Percentiles rank a stretch among this genome's conserved stretches.
Evolutionary conservation across 805 yeast species (phyloP).

Genomic region (Hanseniaspora guilliermondii): DNA sequence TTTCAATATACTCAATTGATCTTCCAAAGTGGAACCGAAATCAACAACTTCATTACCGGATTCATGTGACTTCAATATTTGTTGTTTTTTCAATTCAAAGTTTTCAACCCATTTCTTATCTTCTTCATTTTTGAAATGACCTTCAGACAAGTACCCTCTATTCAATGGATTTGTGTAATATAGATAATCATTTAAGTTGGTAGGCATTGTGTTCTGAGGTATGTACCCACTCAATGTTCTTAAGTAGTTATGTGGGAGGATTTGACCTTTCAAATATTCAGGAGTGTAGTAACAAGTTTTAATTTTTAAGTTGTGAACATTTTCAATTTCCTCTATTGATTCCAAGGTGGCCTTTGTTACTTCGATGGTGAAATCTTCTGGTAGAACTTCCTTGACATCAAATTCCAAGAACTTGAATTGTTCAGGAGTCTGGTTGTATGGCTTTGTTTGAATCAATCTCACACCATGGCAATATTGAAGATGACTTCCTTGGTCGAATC

Average conservation of each 20-base stretch:
- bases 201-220: slow-evolving; percentile 80
- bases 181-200: slow-evolving; percentile 63
- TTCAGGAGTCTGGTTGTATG: slow-evolving; percentile 73
- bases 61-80: background rate
- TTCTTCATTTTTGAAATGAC: slow-evolving; percentile 20
- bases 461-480: slow-evolving; percentile 6
- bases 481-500: slow-evolving; percentile 30
- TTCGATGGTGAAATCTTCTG: slow-evolving; percentile 43
- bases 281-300: slow-evolving; percentile 59
- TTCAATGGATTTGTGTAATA: slow-evolving; percentile 59
- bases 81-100: slow-evolving; percentile 2
- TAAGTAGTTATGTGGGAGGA: slow-evolving; percentile 59
- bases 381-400: slow-evolving; percentile 19
- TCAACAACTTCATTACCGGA: background rate
- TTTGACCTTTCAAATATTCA: slow-evolving; percentile 60
- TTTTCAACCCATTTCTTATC: slow-evolving; percentile 19
- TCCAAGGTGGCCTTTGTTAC: slow-evolving; percentile 67
- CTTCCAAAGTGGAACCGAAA: slow-evolving; percentile 8
- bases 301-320: slow-evolving; percentile 52
- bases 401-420: slow-evolving; percentile 29
- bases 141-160: slow-evolving; percentile 60
- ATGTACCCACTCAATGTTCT: slow-evolving; percentile 54
- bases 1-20: slow-evolving; percentile 6
- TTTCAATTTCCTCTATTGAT: slow-evolving; percentile 65
- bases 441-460: slow-evolving; percentile 32